These are phyloP conservation scores for Pachysolen tannophilus DNA, from an alignment of 805 yeast genomes.

Conservation along the genomic window DNA sequence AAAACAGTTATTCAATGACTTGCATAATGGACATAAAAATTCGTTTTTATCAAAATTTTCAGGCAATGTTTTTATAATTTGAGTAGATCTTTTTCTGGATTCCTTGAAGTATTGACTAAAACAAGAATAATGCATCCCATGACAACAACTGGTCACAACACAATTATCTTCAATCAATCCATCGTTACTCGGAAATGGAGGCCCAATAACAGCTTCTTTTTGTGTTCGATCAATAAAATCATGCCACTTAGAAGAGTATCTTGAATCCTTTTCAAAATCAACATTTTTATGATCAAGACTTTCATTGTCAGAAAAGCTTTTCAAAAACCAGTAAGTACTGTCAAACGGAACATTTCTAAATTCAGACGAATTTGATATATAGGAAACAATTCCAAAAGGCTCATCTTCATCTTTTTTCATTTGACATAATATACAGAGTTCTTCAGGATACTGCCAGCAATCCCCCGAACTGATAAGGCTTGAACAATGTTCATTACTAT, in stretches of 20 bases:
- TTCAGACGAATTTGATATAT: constrained; percentile 49
- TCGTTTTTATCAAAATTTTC: constrained; percentile 66
- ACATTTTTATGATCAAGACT: constrained; percentile 24
- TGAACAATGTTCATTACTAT: constrained; percentile 20
- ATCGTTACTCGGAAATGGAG: constrained; percentile 50
- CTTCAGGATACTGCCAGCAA: constrained; percentile 67
- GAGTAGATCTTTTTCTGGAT: constrained; percentile 49
- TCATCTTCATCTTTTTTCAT: constrained; percentile 61
- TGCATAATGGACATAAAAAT: constrained; percentile 86
- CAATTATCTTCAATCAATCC: constrained; percentile 32
- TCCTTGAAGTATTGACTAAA: constrained; percentile 54
- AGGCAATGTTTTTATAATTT: constrained; percentile 76
- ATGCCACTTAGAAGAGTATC: constrained; percentile 24
- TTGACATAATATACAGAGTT: constrained; percentile 75
- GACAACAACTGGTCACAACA: constrained; percentile 78
- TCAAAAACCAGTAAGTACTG: constrained; percentile 56
- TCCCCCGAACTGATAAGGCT: no score
- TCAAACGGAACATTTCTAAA: constrained; percentile 59
- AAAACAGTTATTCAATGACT: constrained; percentile 76
- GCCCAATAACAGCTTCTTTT: constrained; percentile 47
- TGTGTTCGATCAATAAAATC: constrained; percentile 28
- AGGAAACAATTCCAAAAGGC: constrained; percentile 69
- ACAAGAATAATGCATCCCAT: constrained; percentile 85
- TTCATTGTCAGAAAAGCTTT: constrained; percentile 47
- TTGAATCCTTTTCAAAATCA: not conserved